Evolutionary conservation across 1,284 basidiomycete species (phyloP).

Genomic region (Jaminaea rosea): DNA sequence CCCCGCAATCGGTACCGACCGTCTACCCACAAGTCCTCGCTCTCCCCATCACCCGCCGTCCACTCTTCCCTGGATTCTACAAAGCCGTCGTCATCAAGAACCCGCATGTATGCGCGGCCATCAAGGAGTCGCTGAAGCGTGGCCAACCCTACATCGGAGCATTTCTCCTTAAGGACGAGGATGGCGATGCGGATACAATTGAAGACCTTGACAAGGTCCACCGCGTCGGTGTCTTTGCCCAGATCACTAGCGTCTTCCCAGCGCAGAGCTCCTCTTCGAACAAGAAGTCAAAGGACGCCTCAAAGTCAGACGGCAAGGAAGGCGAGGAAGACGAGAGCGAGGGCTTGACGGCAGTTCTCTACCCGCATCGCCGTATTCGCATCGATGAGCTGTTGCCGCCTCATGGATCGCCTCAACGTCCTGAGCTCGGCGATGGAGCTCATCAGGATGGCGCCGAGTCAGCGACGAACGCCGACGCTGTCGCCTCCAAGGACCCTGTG

Average conservation of each 20-base stretch:
- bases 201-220: constrained; percentile 80
- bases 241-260: constrained; percentile 86
- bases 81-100: constrained; percentile 47
- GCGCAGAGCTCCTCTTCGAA: constrained; percentile 30
- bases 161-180: constrained; percentile 90
- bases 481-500: neutral
- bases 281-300: constrained; percentile 43
- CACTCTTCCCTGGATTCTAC: constrained; percentile 95
- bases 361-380: constrained; percentile 83
- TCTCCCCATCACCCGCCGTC: constrained; percentile 86
- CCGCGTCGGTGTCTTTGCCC: constrained; percentile 89
- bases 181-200: constrained; percentile 86
- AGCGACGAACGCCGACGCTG: no score
- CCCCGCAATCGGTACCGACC: constrained; percentile 33
- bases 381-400: constrained; percentile 66
- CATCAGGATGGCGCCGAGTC: constrained; percentile 6
- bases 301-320: constrained; percentile 9
- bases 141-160: constrained; percentile 97
- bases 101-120: constrained; percentile 80
- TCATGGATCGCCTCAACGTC: constrained; percentile 11
- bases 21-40: constrained; percentile 89
- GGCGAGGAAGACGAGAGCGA: constrained; percentile 76
- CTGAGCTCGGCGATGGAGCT: constrained; percentile 1
- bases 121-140: constrained; percentile 91
- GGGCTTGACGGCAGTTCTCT: constrained; percentile 78